Percentiles rank a stretch among this genome's conserved stretches.
phyloP scores from a whole-genome alignment of 208 protist genomes.

The Trypanosoma lewisi region DNA sequence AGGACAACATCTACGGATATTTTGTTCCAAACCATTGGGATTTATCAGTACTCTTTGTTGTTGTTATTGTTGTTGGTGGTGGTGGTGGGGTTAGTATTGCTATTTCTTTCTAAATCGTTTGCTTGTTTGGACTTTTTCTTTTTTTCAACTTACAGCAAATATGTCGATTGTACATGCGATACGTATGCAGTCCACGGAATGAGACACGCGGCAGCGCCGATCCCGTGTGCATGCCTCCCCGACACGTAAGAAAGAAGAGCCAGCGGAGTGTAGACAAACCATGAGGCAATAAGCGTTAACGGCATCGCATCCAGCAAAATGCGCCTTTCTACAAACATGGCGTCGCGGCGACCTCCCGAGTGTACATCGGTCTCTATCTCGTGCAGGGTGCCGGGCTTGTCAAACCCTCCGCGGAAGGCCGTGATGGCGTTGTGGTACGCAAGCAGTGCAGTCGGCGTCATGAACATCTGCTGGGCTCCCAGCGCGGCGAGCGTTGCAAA shows the following conservation, averaged over 20 bases:
- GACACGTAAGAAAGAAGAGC: constrained; percentile 43
- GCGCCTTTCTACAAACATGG: constrained; percentile 44
- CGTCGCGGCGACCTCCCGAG: constrained; percentile 39
- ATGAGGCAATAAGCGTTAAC: constrained; percentile 62
- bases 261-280: constrained; percentile 59
- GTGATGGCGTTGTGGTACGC: constrained; percentile 76
- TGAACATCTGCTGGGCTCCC: constrained; percentile 55
- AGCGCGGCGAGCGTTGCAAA: constrained; percentile 47
- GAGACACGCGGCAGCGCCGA: constrained; percentile 26
- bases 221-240: constrained; percentile 22
- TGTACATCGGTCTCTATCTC: constrained; percentile 20
- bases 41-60: no score
- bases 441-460: constrained; percentile 61
- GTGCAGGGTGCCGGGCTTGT: constrained; percentile 49
- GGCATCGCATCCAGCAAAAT: constrained; percentile 68
- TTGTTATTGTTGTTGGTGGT: no score
- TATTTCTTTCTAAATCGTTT: no score
- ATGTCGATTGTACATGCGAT: constrained; percentile 39
- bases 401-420: constrained; percentile 50
- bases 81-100: no score
- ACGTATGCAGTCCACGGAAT: constrained; percentile 62
- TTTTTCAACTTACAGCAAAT: no score
- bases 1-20: no score
- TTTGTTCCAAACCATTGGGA: no score
- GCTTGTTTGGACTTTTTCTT: no score